These are phyloP conservation scores for Aspergillus caelatus DNA, from an alignment of 2,329 filamentous ascomycete genomes.

Conservation along the genomic window DNA sequence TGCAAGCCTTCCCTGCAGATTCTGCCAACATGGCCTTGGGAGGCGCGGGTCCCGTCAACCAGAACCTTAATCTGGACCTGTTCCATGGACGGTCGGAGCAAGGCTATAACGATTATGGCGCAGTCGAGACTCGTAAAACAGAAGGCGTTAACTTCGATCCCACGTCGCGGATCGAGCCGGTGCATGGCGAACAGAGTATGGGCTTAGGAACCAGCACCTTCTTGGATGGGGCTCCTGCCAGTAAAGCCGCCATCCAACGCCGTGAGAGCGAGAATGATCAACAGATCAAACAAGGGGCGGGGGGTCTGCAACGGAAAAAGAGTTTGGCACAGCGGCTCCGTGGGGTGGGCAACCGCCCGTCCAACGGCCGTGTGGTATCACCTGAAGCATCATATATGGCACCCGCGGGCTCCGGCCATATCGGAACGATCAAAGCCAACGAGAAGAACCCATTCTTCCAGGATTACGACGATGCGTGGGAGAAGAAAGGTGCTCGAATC, in stretches of 20 bases:
- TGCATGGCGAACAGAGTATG: constrained; percentile 81
- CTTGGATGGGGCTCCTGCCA: constrained; percentile 88
- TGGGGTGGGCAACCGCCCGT: constrained; percentile 69
- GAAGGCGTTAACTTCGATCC: constrained; percentile 64
- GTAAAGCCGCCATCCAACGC: constrained; percentile 75
- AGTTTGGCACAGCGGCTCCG: constrained; percentile 90
- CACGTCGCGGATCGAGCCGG: constrained; percentile 65
- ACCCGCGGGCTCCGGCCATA: constrained; percentile 37
- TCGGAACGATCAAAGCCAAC: constrained; percentile 38
- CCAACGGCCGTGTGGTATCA: constrained; percentile 61
- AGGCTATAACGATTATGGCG: constrained; percentile 75
- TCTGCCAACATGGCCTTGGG: constrained; percentile 91
- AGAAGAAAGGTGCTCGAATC: constrained; percentile 65
- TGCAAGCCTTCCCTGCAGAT: constrained; percentile 93
- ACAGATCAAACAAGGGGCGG: constrained; percentile 44
- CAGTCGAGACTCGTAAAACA: constrained; percentile 35
- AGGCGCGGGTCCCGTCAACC: constrained; percentile 81
- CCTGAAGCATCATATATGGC: constrained; percentile 51
- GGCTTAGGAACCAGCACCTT: constrained; percentile 95
- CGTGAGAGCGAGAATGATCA: constrained; percentile 69
- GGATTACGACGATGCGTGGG: constrained; percentile 72
- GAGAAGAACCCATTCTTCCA: constrained; percentile 79
- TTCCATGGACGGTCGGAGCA: constrained; percentile 87
- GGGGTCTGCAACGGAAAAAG: constrained; percentile 83
- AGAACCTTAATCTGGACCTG: constrained; percentile 78